These are phyloP conservation scores for Singerocomus inundabilis DNA, from an alignment of 1,284 basidiomycete genomes.

Conservation along the genomic window DNA sequence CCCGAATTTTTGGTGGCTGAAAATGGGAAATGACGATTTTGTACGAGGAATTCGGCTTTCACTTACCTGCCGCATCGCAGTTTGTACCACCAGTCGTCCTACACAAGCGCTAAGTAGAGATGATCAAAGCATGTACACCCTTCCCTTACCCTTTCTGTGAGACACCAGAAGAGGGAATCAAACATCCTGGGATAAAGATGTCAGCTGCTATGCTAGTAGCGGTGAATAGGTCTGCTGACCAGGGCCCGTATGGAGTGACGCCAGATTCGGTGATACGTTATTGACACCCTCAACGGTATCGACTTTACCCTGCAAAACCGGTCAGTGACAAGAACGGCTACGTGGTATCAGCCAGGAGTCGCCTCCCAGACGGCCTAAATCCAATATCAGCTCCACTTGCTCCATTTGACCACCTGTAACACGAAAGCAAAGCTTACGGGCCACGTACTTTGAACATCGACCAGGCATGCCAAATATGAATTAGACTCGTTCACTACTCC, in stretches of 20 bases:
- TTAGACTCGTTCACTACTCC: too few relatives aligned
- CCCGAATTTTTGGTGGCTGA: slow-evolving; percentile 38
- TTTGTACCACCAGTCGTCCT: slow-evolving; percentile 19
- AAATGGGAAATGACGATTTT: background rate
- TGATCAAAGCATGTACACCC: background rate
- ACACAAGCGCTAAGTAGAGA: slow-evolving; percentile 6
- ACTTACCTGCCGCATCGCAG: slow-evolving; percentile 39
- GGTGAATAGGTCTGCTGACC: slow-evolving; percentile 19
- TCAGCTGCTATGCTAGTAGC: background rate
- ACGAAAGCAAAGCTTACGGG: slow-evolving; percentile 34
- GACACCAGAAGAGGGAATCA: slow-evolving; percentile 26
- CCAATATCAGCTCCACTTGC: slow-evolving; percentile 7
- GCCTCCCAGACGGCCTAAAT: slow-evolving; percentile 50
- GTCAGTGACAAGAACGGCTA: background rate
- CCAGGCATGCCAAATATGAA: background rate
- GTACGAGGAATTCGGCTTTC: background rate
- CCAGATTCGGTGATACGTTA: slow-evolving; percentile 35
- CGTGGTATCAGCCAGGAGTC: slow-evolving; percentile 3
- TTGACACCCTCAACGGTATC: slow-evolving; percentile 43
- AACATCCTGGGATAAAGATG: slow-evolving; percentile 14
- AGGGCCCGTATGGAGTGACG: slow-evolving; percentile 44
- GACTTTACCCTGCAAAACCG: slow-evolving; percentile 40
- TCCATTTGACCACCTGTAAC: background rate
- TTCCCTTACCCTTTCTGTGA: slow-evolving; percentile 21
- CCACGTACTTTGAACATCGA: slow-evolving; percentile 42